Evolutionary conservation across 257 asterid species (phyloP).

Genomic region (Solanum sejunctum): DNA sequence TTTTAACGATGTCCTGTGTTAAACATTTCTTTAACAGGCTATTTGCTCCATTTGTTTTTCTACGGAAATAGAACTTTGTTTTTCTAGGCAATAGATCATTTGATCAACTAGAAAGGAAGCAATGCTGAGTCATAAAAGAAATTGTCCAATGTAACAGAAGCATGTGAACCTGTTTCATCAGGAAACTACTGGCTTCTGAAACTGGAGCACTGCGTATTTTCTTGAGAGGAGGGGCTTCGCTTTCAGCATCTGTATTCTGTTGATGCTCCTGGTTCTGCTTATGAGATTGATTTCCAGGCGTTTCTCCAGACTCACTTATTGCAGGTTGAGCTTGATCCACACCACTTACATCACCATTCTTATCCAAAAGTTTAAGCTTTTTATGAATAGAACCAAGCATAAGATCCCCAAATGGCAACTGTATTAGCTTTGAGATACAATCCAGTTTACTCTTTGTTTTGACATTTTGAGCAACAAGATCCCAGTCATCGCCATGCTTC

Average conservation of each 20-base stretch:
- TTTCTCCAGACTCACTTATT: conserved; percentile 24
- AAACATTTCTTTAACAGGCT: background rate
- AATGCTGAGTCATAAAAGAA: background rate
- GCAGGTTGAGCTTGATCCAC: conserved; percentile 19
- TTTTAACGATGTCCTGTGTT: background rate
- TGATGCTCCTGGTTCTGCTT: conserved; percentile 25
- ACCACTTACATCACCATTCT: conserved; percentile 18
- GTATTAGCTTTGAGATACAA: conserved; percentile 81
- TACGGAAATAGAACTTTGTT: background rate
- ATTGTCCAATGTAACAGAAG: background rate
- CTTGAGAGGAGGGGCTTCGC: conserved; percentile 49
- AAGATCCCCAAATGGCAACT: conserved; percentile 84
- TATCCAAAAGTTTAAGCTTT: conserved; percentile 33
- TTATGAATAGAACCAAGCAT: conserved; percentile 48
- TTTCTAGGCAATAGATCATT: background rate
- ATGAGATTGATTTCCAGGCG: conserved; percentile 8
- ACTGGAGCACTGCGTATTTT: conserved; percentile 34
- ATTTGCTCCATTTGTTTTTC: background rate
- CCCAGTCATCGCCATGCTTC: conserved; percentile 97
- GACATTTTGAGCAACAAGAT: conserved; percentile 63
- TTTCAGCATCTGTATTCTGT: conserved; percentile 32
- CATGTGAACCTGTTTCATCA: conserved; percentile 67
- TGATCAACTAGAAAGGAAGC: background rate
- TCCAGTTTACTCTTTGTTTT: conserved; percentile 74
- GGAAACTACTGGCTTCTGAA: conserved; percentile 38